phyloP scores from a whole-genome alignment of 139 green algal genomes.

The Pseudopediastrum boryanum region DNA sequence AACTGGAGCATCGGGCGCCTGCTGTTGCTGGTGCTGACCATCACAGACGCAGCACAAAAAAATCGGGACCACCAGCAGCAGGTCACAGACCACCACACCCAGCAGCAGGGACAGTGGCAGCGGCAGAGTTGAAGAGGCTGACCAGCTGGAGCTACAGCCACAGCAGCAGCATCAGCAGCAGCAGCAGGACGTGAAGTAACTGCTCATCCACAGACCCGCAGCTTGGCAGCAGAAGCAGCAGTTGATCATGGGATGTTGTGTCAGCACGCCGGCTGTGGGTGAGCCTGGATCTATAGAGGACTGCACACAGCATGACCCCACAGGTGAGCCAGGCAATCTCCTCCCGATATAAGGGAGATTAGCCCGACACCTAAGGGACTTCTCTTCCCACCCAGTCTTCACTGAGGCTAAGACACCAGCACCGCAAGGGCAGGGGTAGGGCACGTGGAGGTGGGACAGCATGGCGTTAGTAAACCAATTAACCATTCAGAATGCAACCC shows the following conservation, averaged over 20 bases:
- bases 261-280: slow-evolving; percentile 3
- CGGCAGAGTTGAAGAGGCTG: not conserved
- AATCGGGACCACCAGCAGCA: too few species aligned
- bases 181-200: not conserved
- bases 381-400: not conserved
- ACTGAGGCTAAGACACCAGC: not conserved
- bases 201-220: not conserved
- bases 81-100: not conserved
- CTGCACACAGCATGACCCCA: not conserved
- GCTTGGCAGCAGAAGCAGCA: not conserved
- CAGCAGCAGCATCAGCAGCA: not conserved
- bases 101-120: not conserved
- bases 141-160: not conserved
- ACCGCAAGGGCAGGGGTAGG: not conserved
- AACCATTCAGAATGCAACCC: not conserved
- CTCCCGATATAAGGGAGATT: not conserved
- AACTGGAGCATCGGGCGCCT: not conserved
- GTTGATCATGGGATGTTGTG: slow-evolving; percentile 17
- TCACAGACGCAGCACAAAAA: too few species aligned
- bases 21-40: not conserved
- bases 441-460: not conserved
- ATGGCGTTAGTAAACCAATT: not conserved
- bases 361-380: not conserved
- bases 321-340: not conserved
- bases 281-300: not conserved